Percentiles rank a stretch among this genome's conserved stretches.
These are phyloP conservation scores for Pinus tabuliformis DNA, from an alignment of 75 land plant genomes.

Conservation along the genomic window DNA sequence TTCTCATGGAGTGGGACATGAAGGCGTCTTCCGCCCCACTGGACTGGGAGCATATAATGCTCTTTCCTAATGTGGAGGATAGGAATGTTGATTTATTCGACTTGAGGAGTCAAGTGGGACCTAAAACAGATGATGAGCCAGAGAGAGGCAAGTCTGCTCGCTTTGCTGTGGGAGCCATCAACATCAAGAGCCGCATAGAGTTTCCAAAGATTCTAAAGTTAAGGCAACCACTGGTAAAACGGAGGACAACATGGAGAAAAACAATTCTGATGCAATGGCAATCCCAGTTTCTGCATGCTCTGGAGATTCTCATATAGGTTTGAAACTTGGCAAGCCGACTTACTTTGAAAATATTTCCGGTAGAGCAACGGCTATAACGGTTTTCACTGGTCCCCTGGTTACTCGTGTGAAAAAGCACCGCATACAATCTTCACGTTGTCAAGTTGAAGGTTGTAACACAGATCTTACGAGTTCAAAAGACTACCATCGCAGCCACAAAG, in stretches of 20 bases:
- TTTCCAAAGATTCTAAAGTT: neutral
- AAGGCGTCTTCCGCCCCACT: neutral
- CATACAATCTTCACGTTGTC: constrained; percentile 43
- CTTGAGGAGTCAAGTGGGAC: neutral
- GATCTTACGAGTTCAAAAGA: constrained; percentile 66
- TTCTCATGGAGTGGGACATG: constrained; percentile 10
- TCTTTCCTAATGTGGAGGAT: neutral
- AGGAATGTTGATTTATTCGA: constrained; percentile 1
- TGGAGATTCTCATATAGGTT: constrained; percentile 43
- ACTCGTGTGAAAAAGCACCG: constrained; percentile 23
- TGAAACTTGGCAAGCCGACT: constrained; percentile 71
- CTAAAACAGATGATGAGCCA: neutral
- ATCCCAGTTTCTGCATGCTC: constrained; percentile 18
- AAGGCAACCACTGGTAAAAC: neutral
- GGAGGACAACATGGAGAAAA: neutral
- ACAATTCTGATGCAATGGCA: neutral
- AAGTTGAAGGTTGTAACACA: constrained; percentile 76
- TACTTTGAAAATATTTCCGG: constrained; percentile 45
- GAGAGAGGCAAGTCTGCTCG: neutral
- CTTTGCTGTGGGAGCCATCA: neutral
- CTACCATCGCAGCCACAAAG: constrained; percentile 67
- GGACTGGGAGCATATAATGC: constrained; percentile 8
- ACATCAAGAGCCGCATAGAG: neutral
- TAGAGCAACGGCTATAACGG: constrained; percentile 1
- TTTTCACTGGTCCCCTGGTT: constrained; percentile 10